Evolutionary conservation across 306 rosid species (phyloP).

Genomic region (Erythrophleum fordii): DNA sequence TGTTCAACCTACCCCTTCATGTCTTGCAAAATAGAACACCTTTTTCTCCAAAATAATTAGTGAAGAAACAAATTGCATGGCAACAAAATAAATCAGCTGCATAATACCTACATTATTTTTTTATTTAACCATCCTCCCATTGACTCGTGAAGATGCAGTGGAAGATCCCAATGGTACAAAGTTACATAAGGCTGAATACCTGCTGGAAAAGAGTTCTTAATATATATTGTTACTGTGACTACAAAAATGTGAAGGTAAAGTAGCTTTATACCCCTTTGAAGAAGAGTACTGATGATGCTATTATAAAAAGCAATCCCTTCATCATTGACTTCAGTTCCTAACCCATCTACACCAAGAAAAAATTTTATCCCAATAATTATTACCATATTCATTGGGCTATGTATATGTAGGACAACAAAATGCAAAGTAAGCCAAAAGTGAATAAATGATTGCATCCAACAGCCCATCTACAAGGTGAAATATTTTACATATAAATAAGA

Average conservation of each 20-base stretch:
- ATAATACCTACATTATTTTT: conserved; percentile 68
- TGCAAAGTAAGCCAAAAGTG: not conserved
- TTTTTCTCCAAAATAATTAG: too few species aligned
- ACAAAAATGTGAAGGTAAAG: conserved; percentile 25
- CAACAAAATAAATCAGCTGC: conserved; percentile 29
- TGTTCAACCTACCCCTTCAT: not conserved
- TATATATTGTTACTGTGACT: conserved; percentile 16
- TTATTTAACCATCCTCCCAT: conserved; percentile 89
- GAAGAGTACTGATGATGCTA: conserved; percentile 78
- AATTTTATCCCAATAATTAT: not conserved
- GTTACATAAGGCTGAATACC: conserved; percentile 87
- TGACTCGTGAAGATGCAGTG: conserved; percentile 84
- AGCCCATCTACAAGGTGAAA: too few species aligned
- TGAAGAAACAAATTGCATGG: not conserved
- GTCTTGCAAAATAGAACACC: not conserved
- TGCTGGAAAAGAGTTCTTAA: conserved; percentile 45
- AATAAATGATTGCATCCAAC: too few species aligned
- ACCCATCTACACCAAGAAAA: conserved; percentile 68
- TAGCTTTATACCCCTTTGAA: conserved; percentile 66
- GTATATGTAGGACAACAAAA: not conserved
- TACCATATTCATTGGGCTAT: conserved; percentile 5
- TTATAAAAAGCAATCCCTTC: conserved; percentile 83
- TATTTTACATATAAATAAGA: too few species aligned
- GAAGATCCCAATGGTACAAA: conserved; percentile 97
- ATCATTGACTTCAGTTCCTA: conserved; percentile 79